Percentiles rank a stretch among this genome's conserved stretches.
These are phyloP conservation scores for Posidonia oceanica DNA, from an alignment of 116 monocot species.

Conservation along the genomic window DNA sequence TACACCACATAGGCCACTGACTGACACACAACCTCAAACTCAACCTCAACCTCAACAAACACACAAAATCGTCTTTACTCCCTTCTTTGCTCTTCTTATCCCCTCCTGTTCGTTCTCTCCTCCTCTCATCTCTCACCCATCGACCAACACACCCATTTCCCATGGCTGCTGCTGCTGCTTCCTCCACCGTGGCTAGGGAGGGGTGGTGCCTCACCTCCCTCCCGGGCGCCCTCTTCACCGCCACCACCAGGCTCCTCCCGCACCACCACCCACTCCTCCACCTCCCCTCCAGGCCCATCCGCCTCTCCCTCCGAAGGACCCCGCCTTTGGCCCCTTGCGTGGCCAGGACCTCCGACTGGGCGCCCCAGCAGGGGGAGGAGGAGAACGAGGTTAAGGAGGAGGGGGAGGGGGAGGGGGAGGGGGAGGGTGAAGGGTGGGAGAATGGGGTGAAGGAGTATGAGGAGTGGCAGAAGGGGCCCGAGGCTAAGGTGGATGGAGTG, in stretches of 20 bases:
- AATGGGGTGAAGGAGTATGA: not conserved
- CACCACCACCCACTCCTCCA: not conserved
- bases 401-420: not conserved
- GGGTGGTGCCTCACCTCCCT: constrained; percentile 2
- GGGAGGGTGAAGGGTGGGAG: not conserved
- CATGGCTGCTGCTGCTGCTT: not conserved
- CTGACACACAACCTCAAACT: too few species aligned
- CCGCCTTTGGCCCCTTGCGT: not conserved
- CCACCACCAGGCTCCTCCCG: not conserved
- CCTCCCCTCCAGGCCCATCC: not conserved
- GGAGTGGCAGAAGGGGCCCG: constrained; percentile 8
- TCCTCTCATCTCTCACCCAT: not conserved
- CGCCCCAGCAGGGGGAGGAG: not conserved
- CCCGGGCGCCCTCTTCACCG: not conserved
- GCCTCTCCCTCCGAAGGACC: constrained; percentile 3
- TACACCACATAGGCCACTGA: too few species aligned
- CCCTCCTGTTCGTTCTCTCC: not conserved
- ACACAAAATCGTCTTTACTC: not conserved
- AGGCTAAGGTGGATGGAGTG: not conserved
- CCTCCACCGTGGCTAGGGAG: not conserved
- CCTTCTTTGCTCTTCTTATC: not conserved
- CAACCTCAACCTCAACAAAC: too few species aligned
- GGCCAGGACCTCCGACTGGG: not conserved
- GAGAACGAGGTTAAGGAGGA: not conserved
- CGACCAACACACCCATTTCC: not conserved